These are phyloP conservation scores for Macrophomina pseudophaseolina DNA, from an alignment of 2,329 filamentous ascomycete species.

Conservation along the genomic window DNA sequence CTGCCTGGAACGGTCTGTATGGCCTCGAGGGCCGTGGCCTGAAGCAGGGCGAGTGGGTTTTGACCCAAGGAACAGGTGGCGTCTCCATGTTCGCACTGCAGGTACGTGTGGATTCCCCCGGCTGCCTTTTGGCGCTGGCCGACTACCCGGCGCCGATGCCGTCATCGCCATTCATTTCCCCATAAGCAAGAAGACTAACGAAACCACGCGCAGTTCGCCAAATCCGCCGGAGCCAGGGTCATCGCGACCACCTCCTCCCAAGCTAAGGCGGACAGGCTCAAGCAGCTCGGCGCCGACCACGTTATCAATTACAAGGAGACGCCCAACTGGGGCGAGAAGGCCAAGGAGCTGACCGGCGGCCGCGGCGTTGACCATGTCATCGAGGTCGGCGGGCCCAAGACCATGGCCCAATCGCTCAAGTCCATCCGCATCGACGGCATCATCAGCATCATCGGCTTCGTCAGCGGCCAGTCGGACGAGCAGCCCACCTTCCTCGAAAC, in stretches of 20 bases:
- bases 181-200: conserved; percentile 8
- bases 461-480: conserved; percentile 56
- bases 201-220: conserved; percentile 46
- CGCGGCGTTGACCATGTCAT: conserved; percentile 66
- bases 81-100: conserved; percentile 71
- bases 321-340: conserved; percentile 60
- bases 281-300: conserved; percentile 60
- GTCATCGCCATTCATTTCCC: not conserved
- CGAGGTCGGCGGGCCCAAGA: conserved; percentile 70
- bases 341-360: conserved; percentile 56
- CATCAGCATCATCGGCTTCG: conserved; percentile 62
- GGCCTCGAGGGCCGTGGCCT: conserved; percentile 49
- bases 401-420: conserved; percentile 58
- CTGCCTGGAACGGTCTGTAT: conserved; percentile 61
- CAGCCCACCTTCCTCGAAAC: conserved; percentile 60
- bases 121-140: not conserved
- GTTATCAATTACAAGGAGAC: conserved; percentile 63
- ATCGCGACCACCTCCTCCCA: conserved; percentile 62
- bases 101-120: conserved; percentile 42
- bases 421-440: conserved; percentile 61
- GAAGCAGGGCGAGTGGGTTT: conserved; percentile 54
- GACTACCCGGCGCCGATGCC: not conserved
- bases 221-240: conserved; percentile 60
- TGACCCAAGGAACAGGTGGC: conserved; percentile 74
- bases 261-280: conserved; percentile 56